phyloP scores from a whole-genome alignment of 129 eudicot genomes.

The Flaveria trinervia region DNA sequence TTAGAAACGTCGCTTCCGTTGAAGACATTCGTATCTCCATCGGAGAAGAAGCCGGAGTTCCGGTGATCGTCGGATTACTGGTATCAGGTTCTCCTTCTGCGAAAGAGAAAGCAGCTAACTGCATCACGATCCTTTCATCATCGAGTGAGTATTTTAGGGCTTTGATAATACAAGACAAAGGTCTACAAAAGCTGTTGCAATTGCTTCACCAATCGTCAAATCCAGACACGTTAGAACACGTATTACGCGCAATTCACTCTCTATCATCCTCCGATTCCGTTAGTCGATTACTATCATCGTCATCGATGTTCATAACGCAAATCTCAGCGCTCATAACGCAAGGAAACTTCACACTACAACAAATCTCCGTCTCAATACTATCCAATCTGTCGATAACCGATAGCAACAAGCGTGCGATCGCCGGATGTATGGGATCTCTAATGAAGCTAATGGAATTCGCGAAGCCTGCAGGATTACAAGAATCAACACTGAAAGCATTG shows the following conservation, averaged over 20 bases:
- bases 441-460: constrained; percentile 63
- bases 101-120: constrained; percentile 61
- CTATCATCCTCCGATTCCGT: constrained; percentile 57
- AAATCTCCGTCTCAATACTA: constrained; percentile 49
- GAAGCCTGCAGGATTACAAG: constrained; percentile 72
- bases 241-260: constrained; percentile 63
- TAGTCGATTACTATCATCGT: constrained; percentile 44
- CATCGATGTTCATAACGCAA: constrained; percentile 49
- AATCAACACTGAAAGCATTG: constrained; percentile 54
- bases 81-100: constrained; percentile 48
- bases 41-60: constrained; percentile 65
- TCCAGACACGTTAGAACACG: constrained; percentile 64
- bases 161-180: constrained; percentile 51
- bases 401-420: constrained; percentile 52
- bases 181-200: constrained; percentile 55
- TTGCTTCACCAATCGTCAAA: constrained; percentile 55
- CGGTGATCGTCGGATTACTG: constrained; percentile 53
- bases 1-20: constrained; percentile 57
- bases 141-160: constrained; percentile 51
- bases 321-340: constrained; percentile 55
- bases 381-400: constrained; percentile 59
- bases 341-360: constrained; percentile 61
- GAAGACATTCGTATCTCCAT: constrained; percentile 60
- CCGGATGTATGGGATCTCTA: constrained; percentile 68
- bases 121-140: constrained; percentile 60